Evolutionary conservation across 345 rosid genomes (phyloP), one percentile per base, ranked within the genome.

Genomic region (Iberis pinnata): DNA sequence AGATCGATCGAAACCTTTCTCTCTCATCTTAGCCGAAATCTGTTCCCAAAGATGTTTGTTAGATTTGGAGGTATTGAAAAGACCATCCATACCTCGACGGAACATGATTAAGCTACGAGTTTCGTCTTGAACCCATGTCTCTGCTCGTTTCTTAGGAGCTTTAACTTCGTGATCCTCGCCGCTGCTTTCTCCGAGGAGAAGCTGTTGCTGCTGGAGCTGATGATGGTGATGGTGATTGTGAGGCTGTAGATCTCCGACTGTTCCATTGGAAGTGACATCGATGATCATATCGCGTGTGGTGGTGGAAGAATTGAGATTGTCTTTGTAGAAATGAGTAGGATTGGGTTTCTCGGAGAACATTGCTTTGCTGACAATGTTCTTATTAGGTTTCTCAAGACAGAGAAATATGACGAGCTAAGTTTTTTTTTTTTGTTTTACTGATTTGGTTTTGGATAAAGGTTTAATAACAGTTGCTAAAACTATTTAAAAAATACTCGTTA

Each of bases 91-190:
- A 55, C 90, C 90, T 26, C 95, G 69, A 42, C 99, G 76, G 7
- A 86, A 51, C 29, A 68, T 80, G 49, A 93, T 88, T 43, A 93
- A 61, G 79, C 71, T 72, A 39, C 97, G 86, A 8, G 97, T 93
- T 54, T 93, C 99, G 58, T 88, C 97, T 61, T 86, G 97, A 2
- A 88, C 89, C 99, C 99, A 93, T 9, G 99, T 93, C 82, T 93
- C 99, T 4, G 99, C 97, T 35, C 99, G 76, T 72, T 88, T 88
- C 76, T 93, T 93, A 0, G 99, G 99, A 3, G 86, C 87, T 70
- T 78, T 88, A 16, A 83, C 69, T 58, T 88, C 98, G 40, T 74
- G 93, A 63, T 73, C 81, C 25, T 78, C 95, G 49, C 89, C 75
- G 70, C 89, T 82, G 74, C 94, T 82, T 37, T 92, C 96, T 1